Evolutionary conservation across 108 stramenopile genomes (phyloP).

Genomic region (Nitzschia sp.): DNA sequence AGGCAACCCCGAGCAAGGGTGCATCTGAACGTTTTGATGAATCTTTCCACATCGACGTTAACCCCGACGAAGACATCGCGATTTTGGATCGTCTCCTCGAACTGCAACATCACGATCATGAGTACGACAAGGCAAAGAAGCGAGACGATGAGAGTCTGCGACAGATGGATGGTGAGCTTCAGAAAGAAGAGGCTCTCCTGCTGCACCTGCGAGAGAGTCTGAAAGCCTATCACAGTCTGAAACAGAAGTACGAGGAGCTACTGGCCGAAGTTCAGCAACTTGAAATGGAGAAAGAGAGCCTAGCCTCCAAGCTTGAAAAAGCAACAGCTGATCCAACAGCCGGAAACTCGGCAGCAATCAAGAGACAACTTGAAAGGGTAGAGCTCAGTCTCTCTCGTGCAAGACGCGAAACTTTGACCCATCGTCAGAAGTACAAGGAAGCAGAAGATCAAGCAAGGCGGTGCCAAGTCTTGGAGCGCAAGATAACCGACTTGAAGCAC

Average conservation of each 20-base stretch:
- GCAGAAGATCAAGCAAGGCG: constrained; percentile 78
- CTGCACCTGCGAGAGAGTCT: constrained; percentile 75
- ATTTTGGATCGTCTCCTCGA: constrained; percentile 83
- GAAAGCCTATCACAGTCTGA: constrained; percentile 78
- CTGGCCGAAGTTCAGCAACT: constrained; percentile 79
- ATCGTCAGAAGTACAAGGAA: constrained; percentile 73
- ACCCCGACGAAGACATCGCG: constrained; percentile 86
- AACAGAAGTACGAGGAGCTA: constrained; percentile 74
- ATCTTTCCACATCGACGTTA: constrained; percentile 57
- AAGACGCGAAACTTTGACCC: constrained; percentile 63
- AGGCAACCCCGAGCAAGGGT: not conserved
- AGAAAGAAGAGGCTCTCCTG: constrained; percentile 67
- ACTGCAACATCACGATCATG: constrained; percentile 73
- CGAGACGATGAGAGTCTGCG: constrained; percentile 64
- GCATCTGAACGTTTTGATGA: constrained; percentile 34
- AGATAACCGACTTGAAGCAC: constrained; percentile 75
- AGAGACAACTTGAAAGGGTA: constrained; percentile 70
- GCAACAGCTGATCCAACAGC: constrained; percentile 66
- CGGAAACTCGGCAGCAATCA: constrained; percentile 74
- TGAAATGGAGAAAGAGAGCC: constrained; percentile 69
- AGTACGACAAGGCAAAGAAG: constrained; percentile 52
- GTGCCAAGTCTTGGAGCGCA: constrained; percentile 69
- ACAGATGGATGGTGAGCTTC: constrained; percentile 74
- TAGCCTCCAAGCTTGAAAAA: constrained; percentile 72
- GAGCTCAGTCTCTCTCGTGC: constrained; percentile 69